Percentiles rank a stretch among this genome's conserved stretches.
Evolutionary conservation across 2,329 filamentous ascomycete species (phyloP).

Genomic region (Mycocentrospora acerina): DNA sequence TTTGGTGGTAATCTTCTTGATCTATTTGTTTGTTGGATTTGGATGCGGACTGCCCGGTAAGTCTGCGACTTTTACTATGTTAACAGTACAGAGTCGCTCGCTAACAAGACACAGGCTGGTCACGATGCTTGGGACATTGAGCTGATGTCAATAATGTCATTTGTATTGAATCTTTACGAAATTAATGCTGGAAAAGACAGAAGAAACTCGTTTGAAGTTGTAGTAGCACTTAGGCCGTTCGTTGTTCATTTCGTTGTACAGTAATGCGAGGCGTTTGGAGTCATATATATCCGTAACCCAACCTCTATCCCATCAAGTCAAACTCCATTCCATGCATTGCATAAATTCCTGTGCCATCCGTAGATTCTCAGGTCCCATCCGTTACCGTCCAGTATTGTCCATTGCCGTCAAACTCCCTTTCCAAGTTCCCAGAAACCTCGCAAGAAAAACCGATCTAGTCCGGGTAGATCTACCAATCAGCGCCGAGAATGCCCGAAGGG

Average conservation of each 20-base stretch:
- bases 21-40: conserved; percentile 72
- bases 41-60: conserved; percentile 67
- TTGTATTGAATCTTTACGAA: too few species aligned
- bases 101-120: conserved; percentile 38
- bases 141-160: neutral
- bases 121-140: conserved; percentile 37
- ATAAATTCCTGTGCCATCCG: conserved; percentile 1
- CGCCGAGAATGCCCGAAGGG: too few species aligned
- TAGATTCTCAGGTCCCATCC: too few species aligned
- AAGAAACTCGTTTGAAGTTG: too few species aligned
- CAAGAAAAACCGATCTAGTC: conserved; percentile 7
- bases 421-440: too few species aligned
- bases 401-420: neutral
- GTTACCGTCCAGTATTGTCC: too few species aligned
- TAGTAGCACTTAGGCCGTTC: too few species aligned
- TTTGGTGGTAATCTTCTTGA: conserved; percentile 70
- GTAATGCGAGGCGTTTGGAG: conserved; percentile 11
- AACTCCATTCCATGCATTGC: too few species aligned
- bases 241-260: conserved; percentile 4
- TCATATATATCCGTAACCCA: conserved; percentile 2
- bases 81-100: neutral
- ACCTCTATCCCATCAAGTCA: too few species aligned
- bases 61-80: conserved; percentile 5
- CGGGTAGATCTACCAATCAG: conserved; percentile 8
- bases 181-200: too few species aligned